Conservation (phyloP, 495 filamentous ascomycete genomes). For the Tuber indicum region DNA sequence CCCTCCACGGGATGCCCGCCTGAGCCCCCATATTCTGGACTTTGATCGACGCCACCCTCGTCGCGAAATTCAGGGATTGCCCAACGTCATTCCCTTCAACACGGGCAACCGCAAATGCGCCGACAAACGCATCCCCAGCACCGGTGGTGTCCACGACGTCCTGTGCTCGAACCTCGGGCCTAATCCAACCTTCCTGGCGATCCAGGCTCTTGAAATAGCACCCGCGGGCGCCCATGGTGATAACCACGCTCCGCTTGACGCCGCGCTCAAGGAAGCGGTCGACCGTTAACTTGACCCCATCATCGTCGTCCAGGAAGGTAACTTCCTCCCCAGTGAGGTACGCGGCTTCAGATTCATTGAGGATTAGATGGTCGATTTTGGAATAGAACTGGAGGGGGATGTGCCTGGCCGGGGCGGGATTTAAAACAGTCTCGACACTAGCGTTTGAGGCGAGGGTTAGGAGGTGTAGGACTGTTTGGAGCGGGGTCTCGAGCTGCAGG, state of each 20-base stretch:
- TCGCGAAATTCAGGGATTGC: constrained; percentile 61
- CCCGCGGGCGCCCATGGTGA: constrained; percentile 77
- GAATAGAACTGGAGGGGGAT: constrained; percentile 62
- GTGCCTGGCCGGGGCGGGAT: constrained; percentile 74
- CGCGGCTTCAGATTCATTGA: constrained; percentile 88
- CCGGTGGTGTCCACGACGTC: constrained; percentile 88
- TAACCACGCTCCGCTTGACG: constrained; percentile 61
- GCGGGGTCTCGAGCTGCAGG: constrained; percentile 82
- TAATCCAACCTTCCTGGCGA: constrained; percentile 46
- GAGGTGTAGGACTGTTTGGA: constrained; percentile 62
- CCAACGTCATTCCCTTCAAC: constrained; percentile 48
- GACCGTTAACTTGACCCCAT: constrained; percentile 46
- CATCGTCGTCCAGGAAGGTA: constrained; percentile 48
- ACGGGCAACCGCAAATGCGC: constrained; percentile 69
- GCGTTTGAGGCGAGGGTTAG: constrained; percentile 50
- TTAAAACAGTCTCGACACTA: constrained; percentile 52
- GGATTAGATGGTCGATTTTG: constrained; percentile 68
- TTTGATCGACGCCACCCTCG: constrained; percentile 64
- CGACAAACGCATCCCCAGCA: constrained; percentile 92
- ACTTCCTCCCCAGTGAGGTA: constrained; percentile 56
- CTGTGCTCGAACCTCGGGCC: constrained; percentile 50
- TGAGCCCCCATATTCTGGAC: constrained; percentile 77
- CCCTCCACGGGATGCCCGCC: constrained; percentile 78
- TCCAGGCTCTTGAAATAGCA: constrained; percentile 52
- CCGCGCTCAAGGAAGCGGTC: constrained; percentile 58